Percentiles rank a stretch among this genome's conserved stretches.
Conservation (phyloP, 139 green algal species). For the Micromonas pusilla region DNA sequence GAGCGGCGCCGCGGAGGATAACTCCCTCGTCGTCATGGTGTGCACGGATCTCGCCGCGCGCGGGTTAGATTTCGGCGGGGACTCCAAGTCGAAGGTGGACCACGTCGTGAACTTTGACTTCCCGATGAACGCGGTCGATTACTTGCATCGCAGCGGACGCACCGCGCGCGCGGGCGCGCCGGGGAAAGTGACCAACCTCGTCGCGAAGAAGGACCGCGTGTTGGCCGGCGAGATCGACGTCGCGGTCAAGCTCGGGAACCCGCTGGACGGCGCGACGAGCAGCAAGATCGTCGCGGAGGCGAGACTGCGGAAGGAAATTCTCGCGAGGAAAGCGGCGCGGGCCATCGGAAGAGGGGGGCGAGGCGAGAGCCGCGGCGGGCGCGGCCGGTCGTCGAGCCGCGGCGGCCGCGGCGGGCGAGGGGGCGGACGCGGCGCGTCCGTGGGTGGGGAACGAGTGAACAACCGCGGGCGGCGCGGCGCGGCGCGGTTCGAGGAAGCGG, state of each 20-base stretch:
- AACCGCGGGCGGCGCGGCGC: conserved; percentile 1
- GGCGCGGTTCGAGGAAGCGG: background rate
- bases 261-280: conserved; percentile 30
- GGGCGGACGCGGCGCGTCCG: background rate
- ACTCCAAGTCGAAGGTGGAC: conserved; percentile 53
- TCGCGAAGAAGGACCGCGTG: conserved; percentile 54
- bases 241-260: conserved; percentile 3
- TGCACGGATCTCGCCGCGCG: conserved; percentile 89
- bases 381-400: too few relatives aligned
- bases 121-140: conserved; percentile 77
- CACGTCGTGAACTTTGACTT: conserved; percentile 99
- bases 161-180: conserved; percentile 71
- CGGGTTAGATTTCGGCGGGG: conserved; percentile 80
- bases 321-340: background rate
- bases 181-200: conserved; percentile 62
- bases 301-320: background rate
- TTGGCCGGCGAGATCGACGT: conserved; percentile 30
- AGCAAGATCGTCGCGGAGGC: background rate
- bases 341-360: too few relatives aligned
- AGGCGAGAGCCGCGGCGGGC: background rate
- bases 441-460: background rate
- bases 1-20: background rate
- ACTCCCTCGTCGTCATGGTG: conserved; percentile 50
- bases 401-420: background rate
- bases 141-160: conserved; percentile 81